phyloP scores from a whole-genome alignment of 2,329 filamentous ascomycete species.

The Exophiala spinifera region DNA sequence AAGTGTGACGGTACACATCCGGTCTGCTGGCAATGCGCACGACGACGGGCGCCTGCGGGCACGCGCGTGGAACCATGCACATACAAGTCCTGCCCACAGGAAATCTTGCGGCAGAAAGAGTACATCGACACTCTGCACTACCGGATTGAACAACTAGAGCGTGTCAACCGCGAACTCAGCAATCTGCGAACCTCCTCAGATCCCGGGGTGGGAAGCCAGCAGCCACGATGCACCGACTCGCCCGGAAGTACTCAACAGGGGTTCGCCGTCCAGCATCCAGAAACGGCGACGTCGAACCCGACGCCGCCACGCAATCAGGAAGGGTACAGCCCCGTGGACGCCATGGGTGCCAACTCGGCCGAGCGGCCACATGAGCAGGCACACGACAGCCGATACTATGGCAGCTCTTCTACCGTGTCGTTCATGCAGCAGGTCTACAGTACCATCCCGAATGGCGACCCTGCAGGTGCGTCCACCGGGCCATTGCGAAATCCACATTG shows the following conservation, averaged over 20 bases:
- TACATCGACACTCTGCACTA: constrained; percentile 30
- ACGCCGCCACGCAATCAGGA: not conserved
- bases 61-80: constrained; percentile 37
- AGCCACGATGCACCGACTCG: not conserved
- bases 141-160: constrained; percentile 33
- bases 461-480: not conserved
- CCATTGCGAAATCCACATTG: not conserved
- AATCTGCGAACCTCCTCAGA: not conserved
- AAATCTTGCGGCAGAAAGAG: constrained; percentile 38
- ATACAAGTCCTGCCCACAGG: constrained; percentile 39
- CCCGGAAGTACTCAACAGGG: not conserved
- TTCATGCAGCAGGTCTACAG: constrained; percentile 41
- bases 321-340: constrained; percentile 19
- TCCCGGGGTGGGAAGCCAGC: too few species aligned
- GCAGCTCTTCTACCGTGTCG: constrained; percentile 40
- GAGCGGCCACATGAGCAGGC: constrained; percentile 28
- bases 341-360: constrained; percentile 42
- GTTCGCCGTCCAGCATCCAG: not conserved
- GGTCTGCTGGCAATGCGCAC: constrained; percentile 43
- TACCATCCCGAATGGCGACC: constrained; percentile 23
- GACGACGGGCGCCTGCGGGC: constrained; percentile 27
- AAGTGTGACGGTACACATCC: constrained; percentile 46
- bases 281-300: not conserved
- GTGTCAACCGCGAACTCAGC: constrained; percentile 13
- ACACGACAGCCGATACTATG: constrained; percentile 35